Conservation (phyloP, 352 stramenopile genomes). For the Phytophthora tentaculata region DNA sequence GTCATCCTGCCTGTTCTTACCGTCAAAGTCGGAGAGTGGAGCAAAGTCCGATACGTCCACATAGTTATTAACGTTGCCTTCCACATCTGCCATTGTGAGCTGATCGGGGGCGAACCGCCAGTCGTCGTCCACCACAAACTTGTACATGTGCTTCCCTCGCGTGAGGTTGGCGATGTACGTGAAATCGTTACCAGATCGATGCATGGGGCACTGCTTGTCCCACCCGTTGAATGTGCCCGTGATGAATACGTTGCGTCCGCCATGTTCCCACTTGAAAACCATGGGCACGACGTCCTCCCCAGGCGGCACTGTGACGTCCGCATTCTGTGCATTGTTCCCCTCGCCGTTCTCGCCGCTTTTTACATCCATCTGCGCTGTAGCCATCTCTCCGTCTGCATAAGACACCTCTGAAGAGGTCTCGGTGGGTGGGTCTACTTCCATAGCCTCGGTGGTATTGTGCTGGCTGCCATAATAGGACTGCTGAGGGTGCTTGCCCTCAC, state of each 20-base stretch:
- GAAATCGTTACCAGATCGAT: conserved; percentile 99
- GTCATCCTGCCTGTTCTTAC: conserved; percentile 54
- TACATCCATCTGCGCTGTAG: conserved; percentile 24
- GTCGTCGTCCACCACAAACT: conserved; percentile 99
- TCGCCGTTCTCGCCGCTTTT: conserved; percentile 43
- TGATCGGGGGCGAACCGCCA: conserved; percentile 96
- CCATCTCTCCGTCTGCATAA: conserved; percentile 40
- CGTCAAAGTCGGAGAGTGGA: conserved; percentile 76
- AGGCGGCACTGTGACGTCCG: conserved; percentile 15
- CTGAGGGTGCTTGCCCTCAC: conserved; percentile 24
- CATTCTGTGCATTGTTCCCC: conserved; percentile 30
- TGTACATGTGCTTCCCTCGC: conserved; percentile 98
- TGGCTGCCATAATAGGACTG: conserved; percentile 29
- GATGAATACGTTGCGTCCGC: conserved; percentile 96
- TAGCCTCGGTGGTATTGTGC: conserved; percentile 48
- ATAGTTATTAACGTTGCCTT: conserved; percentile 99
- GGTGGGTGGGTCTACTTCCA: conserved; percentile 70
- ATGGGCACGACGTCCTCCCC: conserved; percentile 83
- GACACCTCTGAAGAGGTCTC: conserved; percentile 42
- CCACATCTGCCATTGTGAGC: conserved; percentile 98
- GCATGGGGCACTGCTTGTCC: conserved; percentile 99
- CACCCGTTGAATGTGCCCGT: conserved; percentile 99
- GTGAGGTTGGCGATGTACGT: conserved; percentile 99
- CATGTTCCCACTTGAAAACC: conserved; percentile 99
- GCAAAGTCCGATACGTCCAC: conserved; percentile 99